These are phyloP conservation scores for Porphyra umbilicalis DNA, from an alignment of 31 red algal genomes.

Conservation along the genomic window DNA sequence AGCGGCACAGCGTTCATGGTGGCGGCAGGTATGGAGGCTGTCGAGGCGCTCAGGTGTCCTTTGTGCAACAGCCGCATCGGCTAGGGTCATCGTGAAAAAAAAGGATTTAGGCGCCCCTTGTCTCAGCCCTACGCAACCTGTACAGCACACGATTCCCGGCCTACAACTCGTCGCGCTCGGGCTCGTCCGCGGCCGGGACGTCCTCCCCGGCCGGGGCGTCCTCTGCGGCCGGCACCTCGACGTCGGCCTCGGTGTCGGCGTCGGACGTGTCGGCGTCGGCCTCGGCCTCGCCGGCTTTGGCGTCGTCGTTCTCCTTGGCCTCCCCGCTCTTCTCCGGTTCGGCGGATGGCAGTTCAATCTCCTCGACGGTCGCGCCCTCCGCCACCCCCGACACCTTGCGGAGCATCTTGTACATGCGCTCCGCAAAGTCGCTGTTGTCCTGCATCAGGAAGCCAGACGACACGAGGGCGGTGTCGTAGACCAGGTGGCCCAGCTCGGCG, in stretches of 20 bases:
- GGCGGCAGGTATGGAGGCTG: too few species aligned
- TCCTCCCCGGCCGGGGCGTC: background rate
- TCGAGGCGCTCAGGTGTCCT: too few species aligned
- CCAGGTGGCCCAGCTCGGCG: constrained; percentile 57
- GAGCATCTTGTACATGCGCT: constrained; percentile 86
- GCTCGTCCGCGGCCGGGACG: too few species aligned
- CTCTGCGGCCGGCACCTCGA: background rate
- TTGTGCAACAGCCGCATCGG: too few species aligned
- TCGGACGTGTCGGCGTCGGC: background rate
- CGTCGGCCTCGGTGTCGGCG: background rate
- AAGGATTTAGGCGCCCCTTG: too few species aligned
- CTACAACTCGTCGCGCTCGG: background rate
- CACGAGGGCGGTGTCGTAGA: constrained; percentile 86
- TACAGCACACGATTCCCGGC: background rate
- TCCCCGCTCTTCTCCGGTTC: constrained; percentile 30
- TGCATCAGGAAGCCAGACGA: constrained; percentile 82
- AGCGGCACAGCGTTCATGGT: too few species aligned
- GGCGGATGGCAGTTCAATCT: constrained; percentile 22
- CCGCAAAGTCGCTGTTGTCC: constrained; percentile 62
- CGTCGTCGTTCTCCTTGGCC: background rate
- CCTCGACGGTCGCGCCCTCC: constrained; percentile 29
- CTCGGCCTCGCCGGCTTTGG: background rate
- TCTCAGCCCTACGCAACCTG: background rate
- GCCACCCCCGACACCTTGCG: constrained; percentile 60
- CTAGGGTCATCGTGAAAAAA: too few species aligned